Evolutionary conservation across 768 basidiomycete species (phyloP), one percentile per base, ranked within the genome.

Genomic region (Lactifluus pinguis): DNA sequence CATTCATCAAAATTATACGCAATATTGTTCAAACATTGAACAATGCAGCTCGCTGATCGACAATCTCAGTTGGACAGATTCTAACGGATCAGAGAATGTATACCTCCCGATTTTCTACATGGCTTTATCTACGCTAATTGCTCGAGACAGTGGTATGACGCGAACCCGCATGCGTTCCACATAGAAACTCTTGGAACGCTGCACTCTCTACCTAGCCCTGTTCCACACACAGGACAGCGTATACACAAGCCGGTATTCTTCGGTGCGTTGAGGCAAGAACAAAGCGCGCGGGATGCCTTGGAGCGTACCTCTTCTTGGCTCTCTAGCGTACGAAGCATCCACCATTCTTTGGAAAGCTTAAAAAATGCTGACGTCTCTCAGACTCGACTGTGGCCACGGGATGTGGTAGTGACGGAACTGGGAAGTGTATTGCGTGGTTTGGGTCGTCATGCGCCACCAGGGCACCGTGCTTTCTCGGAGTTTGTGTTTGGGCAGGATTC

Each of bases 1-100:
- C 69, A 78, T 95, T 9, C 97, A 99, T 66, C 94, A 98, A 71
- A 98, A 97, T 69, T 92, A 95, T 66, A 80, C 86, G 0, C 85
- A 87, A 58, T 98, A 91, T 68, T 94, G 90, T 68, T 75, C 79
- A 45, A 82, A 86, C 41, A 71, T 93, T 4, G 89, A 93, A 7
- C 79, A 98, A 54, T 85, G 84, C 65, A 81, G 80, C 4, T 80
- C 78, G 3, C 70, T 93, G 13, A 77, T 82, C 8, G 92, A 92
- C 49, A 84, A 83, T 74, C 71, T 94, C 60, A 93, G 91, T 64
- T 86, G 82, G 80, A 75, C 83, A 10, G 92, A 95, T 68, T 79
- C 80, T 1, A 81, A 83, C 63, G 82, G 81, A 5, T 83, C 83
- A 11, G 83, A 84, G 70, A 76, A 78, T 49, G 88, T 52, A 5